Evolutionary conservation across 148 eudicot species (phyloP), one percentile per base, ranked within the genome.

Genomic region (Vaccinium vitisidaea): DNA sequence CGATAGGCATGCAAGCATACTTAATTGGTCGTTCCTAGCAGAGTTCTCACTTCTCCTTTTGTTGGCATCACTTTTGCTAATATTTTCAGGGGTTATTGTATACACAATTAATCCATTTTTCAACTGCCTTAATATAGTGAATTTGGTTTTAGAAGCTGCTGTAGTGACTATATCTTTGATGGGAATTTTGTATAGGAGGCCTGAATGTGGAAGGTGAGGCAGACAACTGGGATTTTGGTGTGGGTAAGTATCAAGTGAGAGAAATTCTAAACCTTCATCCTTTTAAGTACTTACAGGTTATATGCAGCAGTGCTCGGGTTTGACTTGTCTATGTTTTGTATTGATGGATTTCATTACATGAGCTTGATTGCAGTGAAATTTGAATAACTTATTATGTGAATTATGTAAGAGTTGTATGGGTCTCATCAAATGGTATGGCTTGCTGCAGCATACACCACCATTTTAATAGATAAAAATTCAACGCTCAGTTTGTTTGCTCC

Each of bases 161-260:
- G 21, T 54, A 18, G 25, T 87, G 71, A 83, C 83, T 48, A 43
- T 46, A 13, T 71, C 54, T 46, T 87, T 48, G 15, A 13, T 59
- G 55, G 46, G 23, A 52, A 39, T 77, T 63, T 80, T 23, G 82
- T 90, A 16, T 88, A 97, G 98, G 98, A 95, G 99, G 99, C 85
- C 89, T 97, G 77, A 94, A 94, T 83, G 95, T 97, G 77, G 98
- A 95, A 89, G 99, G 98, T 80, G 99, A 97, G 86, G 91, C 98
- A 23, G 99, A 97, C 85, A 95, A 93, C 93, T 97, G 94, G 94
- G 99, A 97, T 89, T 95, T 97, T 86, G 99, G 98, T 85, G 93
- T 97, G 84, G 98, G 99, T 97, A 89, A 65, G 91, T 81, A 15
- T 49, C 23, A 8, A 8, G n/a, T 36, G 15, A 82, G 59, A 11